A percentile compares a stretch with the other conserved stretches of the same genome.
Evolutionary conservation across 257 asterid species (phyloP).

Genomic region (Coffea canephora): DNA sequence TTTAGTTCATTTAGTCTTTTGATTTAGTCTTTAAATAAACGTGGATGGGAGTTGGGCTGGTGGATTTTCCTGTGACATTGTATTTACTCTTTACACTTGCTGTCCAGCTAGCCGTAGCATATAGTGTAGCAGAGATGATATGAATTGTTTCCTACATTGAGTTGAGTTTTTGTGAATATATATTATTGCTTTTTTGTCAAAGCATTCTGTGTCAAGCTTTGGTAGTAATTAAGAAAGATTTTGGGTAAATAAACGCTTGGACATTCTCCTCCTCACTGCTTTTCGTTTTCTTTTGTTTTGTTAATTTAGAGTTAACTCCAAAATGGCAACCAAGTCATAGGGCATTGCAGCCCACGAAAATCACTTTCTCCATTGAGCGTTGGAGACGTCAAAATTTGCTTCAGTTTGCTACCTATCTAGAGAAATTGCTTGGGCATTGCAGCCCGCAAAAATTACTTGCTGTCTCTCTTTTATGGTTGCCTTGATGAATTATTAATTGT

Average conservation of each 20-base stretch:
- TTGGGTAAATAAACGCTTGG: too few species aligned
- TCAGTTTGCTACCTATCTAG: too few species aligned
- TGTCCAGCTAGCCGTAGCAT: conserved; percentile 7
- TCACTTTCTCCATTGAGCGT: too few species aligned
- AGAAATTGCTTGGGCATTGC: too few species aligned
- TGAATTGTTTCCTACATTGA: conserved; percentile 25
- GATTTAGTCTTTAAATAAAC: conserved; percentile 12
- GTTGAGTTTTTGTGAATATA: conserved; percentile 29
- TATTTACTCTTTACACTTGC: not conserved
- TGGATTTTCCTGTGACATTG: not conserved
- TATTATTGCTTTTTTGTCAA: not conserved
- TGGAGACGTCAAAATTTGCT: too few species aligned
- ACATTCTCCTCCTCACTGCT: not conserved
- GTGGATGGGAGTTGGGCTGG: not conserved
- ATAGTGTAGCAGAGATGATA: conserved; percentile 29
- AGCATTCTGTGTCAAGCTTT: not conserved
- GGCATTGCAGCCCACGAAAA: not conserved
- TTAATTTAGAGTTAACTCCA: not conserved
- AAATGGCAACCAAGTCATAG: too few species aligned
- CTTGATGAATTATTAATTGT: too few species aligned
- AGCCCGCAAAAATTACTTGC: too few species aligned
- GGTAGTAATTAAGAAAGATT: not conserved
- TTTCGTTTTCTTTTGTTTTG: too few species aligned
- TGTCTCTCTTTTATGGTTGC: too few species aligned
- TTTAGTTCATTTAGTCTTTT: not conserved